Percentiles rank a stretch among this genome's conserved stretches.
These are phyloP conservation scores for Teratosphaeria gauchensis DNA, from an alignment of 2,329 filamentous ascomycete genomes.

Conservation along the genomic window DNA sequence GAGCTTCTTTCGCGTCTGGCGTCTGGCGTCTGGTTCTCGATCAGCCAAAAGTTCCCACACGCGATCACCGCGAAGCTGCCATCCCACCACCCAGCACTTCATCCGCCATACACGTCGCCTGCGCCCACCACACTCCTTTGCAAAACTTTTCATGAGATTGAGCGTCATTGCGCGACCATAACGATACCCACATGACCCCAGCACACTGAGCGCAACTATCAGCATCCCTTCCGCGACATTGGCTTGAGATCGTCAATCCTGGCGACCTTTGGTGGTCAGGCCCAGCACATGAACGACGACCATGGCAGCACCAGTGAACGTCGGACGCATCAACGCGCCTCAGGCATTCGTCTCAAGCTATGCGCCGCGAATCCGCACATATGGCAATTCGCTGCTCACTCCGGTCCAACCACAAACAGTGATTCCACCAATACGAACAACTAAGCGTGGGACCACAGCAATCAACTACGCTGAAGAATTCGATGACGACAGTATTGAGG, in stretches of 20 bases:
- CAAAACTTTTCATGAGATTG: conserved; percentile 4
- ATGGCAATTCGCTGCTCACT: conserved; percentile 83
- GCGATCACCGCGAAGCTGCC: background rate
- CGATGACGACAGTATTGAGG: conserved; percentile 73
- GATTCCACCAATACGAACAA: conserved; percentile 66
- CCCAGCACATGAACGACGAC: conserved; percentile 2
- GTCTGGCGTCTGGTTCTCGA: background rate
- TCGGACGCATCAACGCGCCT: conserved; percentile 45
- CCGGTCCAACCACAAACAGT: conserved; percentile 67
- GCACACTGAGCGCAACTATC: background rate
- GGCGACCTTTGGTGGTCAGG: conserved; percentile 8
- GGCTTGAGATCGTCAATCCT: background rate
- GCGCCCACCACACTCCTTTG: conserved; percentile 1
- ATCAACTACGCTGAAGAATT: conserved; percentile 98
- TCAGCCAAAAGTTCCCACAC: conserved; percentile 1
- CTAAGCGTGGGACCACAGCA: conserved; percentile 89
- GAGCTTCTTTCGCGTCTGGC: background rate
- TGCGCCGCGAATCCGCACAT: conserved; percentile 78
- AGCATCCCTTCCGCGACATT: conserved; percentile 7
- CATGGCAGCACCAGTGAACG: conserved; percentile 17
- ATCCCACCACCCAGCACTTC: background rate
- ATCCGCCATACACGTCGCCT: background rate
- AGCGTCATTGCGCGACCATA: conserved; percentile 11
- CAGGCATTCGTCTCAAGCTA: conserved; percentile 88
- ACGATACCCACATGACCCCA: conserved; percentile 14